Base-by-base conservation (phyloP, 1,284 basidiomycete species). In the Ganoderma multipileum region DNA sequence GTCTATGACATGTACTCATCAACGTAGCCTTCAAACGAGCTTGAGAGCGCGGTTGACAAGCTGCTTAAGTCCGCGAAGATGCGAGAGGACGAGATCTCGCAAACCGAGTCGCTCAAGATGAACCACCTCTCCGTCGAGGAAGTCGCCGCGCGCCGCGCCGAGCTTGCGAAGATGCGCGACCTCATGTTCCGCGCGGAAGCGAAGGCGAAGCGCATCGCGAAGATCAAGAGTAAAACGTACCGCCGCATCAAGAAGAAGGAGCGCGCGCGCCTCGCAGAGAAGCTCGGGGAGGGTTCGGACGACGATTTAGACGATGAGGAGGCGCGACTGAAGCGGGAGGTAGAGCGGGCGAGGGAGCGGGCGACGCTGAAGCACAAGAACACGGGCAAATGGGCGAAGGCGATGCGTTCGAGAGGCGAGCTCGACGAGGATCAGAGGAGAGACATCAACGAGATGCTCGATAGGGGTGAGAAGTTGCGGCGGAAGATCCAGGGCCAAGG, bases 151-250 rank as follows among this genome's bases (percentile, higher is more conserved):
- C 90, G 97, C 0, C 90, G 95, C 1, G 88, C 87, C 1, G 94
- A 97, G 76, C 87, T 99, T 18, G 88, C 94, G 20, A 88, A 91
- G 76, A 95, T 96, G 88, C 90, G 97, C 39, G 96, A 98, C 75
- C 86, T 99, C 61, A 94, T 97, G 86, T 98, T 98, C 83, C 90
- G 97, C 4, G 95, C 95, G 0, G 97, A 99, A 76, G 85, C 90
- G 47, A 97, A 97, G 79, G 95, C 96, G 12, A 95, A 94, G 77
- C 90, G 97, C 14, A 86, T 98, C 11, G 90, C 92, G 50, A 99
- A 98, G 83, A 99, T 99, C 83, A 99, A 99, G 85, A 94, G 91
- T 80, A 98, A 97, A 81, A 90, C 95, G 3, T 99, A 95, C 79
- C 86, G 96, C 47, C 92, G 94, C 74, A 87, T 99, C 61, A 91